Conservation (phyloP, 345 rosid genomes). For the Stellera chamaejasme region DNA sequence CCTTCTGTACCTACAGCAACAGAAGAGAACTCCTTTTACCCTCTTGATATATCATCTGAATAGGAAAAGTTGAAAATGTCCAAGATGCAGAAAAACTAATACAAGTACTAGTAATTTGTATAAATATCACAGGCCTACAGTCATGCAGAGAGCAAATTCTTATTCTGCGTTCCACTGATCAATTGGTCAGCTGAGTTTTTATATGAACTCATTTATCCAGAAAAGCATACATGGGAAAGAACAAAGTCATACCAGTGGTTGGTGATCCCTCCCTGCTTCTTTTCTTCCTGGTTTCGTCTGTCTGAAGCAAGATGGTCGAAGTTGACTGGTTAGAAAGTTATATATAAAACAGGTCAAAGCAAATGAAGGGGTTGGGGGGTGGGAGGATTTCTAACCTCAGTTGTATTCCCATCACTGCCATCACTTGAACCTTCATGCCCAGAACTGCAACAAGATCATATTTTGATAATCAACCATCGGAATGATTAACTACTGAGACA, state of each 20-base stretch:
- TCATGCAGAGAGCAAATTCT: neutral
- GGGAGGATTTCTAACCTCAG: constrained; percentile 38
- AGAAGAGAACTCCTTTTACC: too few relatives aligned
- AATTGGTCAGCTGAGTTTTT: neutral
- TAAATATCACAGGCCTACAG: too few relatives aligned
- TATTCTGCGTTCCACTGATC: neutral
- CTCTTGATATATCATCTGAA: too few relatives aligned
- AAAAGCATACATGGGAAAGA: constrained; percentile 11
- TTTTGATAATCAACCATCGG: constrained; percentile 6
- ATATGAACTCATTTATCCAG: constrained; percentile 12
- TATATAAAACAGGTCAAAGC: neutral
- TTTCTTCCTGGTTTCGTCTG: constrained; percentile 50
- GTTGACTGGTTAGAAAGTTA: constrained; percentile 5
- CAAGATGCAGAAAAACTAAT: neutral
- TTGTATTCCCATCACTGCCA: constrained; percentile 61
- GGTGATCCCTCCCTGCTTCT: constrained; percentile 60
- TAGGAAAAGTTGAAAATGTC: too few relatives aligned
- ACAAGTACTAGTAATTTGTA: neutral
- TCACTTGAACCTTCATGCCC: constrained; percentile 60
- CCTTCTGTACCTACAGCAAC: constrained; percentile 28
- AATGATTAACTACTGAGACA: neutral
- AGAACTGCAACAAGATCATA: constrained; percentile 34
- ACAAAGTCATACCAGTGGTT: constrained; percentile 37
- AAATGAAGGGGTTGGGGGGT: neutral
- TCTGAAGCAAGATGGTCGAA: constrained; percentile 31